Conservation (phyloP, 768 basidiomycete genomes). For the Suillus ampliporus region DNA sequence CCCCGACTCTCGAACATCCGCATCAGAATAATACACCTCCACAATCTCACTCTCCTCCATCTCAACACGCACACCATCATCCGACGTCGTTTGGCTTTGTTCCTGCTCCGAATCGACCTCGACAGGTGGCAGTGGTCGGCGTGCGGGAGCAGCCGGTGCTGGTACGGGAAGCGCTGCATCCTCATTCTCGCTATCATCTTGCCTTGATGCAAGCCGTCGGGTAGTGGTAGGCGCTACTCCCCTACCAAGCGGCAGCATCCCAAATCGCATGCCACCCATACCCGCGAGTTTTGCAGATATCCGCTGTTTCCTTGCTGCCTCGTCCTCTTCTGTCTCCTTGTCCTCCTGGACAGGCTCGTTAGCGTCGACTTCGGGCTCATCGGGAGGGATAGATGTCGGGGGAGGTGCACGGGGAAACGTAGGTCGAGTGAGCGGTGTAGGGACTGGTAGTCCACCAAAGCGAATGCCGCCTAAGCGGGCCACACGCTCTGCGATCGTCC, state of each 20-base stretch:
- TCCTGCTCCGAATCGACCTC: slow-evolving; percentile 12
- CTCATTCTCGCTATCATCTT: slow-evolving; percentile 39
- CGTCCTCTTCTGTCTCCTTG: slow-evolving; percentile 63
- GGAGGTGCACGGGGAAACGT: slow-evolving; percentile 44
- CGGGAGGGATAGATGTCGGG: slow-evolving; percentile 38
- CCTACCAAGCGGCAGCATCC: slow-evolving; percentile 50
- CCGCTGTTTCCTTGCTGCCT: slow-evolving; percentile 57
- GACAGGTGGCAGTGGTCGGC: slow-evolving; percentile 30
- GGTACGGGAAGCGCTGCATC: slow-evolving; percentile 32
- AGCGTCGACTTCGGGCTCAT: slow-evolving; percentile 28
- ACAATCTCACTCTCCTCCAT: slow-evolving; percentile 77
- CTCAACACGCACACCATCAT: slow-evolving; percentile 69
- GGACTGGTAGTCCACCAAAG: slow-evolving; percentile 70
- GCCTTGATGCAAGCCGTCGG: slow-evolving; percentile 21
- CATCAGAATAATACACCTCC: slow-evolving; percentile 65
- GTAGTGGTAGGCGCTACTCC: slow-evolving; percentile 22
- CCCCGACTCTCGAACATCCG: slow-evolving; percentile 46
- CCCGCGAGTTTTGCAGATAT: slow-evolving; percentile 59
- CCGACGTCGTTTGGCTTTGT: slow-evolving; percentile 45
- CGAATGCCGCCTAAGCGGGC: slow-evolving; percentile 87
- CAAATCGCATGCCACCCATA: slow-evolving; percentile 63
- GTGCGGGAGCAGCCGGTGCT: slow-evolving; percentile 38
- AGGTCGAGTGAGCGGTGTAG: slow-evolving; percentile 42
- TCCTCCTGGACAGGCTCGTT: slow-evolving; percentile 31
- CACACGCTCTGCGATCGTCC: slow-evolving; percentile 93